Base-by-base conservation (phyloP, 2,329 filamentous ascomycete genomes). In the Colletotrichum kahawae region DNA sequence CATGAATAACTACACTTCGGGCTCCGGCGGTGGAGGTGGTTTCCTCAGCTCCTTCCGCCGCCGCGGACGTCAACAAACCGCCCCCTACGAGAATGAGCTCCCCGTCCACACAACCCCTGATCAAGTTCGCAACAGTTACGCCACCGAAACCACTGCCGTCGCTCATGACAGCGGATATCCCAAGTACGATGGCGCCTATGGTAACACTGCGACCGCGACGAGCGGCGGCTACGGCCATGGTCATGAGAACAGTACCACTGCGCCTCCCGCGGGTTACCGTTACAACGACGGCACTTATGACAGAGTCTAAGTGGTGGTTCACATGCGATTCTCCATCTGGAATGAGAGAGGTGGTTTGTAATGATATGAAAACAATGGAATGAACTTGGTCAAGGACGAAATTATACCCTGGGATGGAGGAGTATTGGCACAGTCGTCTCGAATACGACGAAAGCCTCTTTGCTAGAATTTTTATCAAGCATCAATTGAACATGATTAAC, bases 1-100 rank as follows among this genome's bases (percentile, higher is more conserved):
- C 29, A 78, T 80, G 62, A 84, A 84, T 78, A 79, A 91, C 84
- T 95, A 95, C 86, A 94, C 93, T 34, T 88, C 85, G 34, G 89
- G 87, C 78, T 85, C 85, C 77, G 86, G 84, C 72, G 68, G 74
- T 79, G 66, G 76, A 77, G 56, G 77, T 31, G 81, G 83, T 63
- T 82, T 86, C 79, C 80, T 85, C 48, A 77, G 79, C 71, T 82
- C 79, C 57, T 78, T 86, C 68, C 82, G 84, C 75, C 79, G 81
- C 29, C 79, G 80, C 76, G 81, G 84, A 76, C 78, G 80, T 29
- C 78, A 79, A 75, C 81, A 81, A 33, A 76, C 72, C 27, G 67
- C 76, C 31, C 78, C 82, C 34, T 78, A 81, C 31, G 80, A 81
- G 27, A 84, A 82, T 77, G 76, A 76, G 10, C 82, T 87, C 5